phyloP scores from a whole-genome alignment of 768 basidiomycete species.

The Rhodotorula kratochvilovae region DNA sequence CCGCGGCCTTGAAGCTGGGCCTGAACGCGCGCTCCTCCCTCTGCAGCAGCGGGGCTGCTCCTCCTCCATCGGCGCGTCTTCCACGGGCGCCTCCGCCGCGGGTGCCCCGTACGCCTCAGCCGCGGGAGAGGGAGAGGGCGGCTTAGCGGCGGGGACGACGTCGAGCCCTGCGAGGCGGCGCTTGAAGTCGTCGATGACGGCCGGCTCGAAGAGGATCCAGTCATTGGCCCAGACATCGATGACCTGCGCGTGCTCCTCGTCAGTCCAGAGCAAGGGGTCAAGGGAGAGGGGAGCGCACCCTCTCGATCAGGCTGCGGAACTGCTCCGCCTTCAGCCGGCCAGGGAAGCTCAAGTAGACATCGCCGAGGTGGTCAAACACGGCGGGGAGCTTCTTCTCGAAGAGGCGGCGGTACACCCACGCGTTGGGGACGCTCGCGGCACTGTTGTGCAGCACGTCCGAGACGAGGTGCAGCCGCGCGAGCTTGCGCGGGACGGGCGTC shows the following conservation, averaged over 20 bases:
- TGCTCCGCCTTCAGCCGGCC: constrained; percentile 93
- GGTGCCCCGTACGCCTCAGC: no score
- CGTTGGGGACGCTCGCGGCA: constrained; percentile 85
- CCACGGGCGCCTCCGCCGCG: not conserved
- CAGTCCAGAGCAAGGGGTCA: not conserved
- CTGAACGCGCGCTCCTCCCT: not conserved
- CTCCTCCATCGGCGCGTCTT: not conserved
- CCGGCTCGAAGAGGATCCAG: constrained; percentile 89
- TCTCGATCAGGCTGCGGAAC: constrained; percentile 85
- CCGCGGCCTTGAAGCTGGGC: constrained; percentile 9
- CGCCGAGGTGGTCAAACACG: constrained; percentile 91
- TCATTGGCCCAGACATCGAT: constrained; percentile 91
- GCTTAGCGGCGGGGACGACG: not conserved
- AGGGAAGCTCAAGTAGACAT: constrained; percentile 91
- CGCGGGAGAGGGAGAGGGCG: not conserved
- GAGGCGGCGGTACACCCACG: constrained; percentile 94
- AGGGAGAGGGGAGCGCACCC: constrained; percentile 1
- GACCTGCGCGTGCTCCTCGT: constrained; percentile 50
- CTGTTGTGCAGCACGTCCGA: constrained; percentile 96
- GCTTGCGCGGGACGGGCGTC: constrained; percentile 96
- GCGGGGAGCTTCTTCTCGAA: constrained; percentile 86
- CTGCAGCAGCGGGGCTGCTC: no score
- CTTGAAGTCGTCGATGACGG: constrained; percentile 58
- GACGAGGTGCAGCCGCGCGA: constrained; percentile 88
- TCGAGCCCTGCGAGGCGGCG: constrained; percentile 33